These are phyloP conservation scores for Fusarium sambucinum DNA, from an alignment of 2,329 filamentous ascomycete species.

Conservation along the genomic window DNA sequence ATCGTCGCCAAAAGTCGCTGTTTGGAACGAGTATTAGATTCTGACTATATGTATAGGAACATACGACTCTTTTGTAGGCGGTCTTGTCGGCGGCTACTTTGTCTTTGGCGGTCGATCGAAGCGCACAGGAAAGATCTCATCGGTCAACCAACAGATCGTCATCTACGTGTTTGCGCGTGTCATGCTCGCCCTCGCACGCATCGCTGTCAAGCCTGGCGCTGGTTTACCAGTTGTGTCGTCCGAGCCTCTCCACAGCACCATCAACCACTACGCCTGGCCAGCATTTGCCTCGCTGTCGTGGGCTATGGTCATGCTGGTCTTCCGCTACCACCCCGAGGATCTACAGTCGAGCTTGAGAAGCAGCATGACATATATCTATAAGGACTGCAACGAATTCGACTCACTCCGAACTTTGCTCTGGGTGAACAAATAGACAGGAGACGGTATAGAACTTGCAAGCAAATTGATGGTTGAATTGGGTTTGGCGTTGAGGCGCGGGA, in stretches of 20 bases:
- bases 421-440: slow-evolving; percentile 75
- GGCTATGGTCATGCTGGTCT: slow-evolving; percentile 95
- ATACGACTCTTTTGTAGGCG: slow-evolving; percentile 88
- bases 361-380: slow-evolving; percentile 98
- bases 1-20: slow-evolving; percentile 41
- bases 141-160: slow-evolving; percentile 95
- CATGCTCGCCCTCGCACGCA: slow-evolving; percentile 82
- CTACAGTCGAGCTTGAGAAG: slow-evolving; percentile 90
- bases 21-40: background rate
- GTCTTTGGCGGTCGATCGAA: slow-evolving; percentile 80
- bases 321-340: slow-evolving; percentile 90
- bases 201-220: slow-evolving; percentile 76
- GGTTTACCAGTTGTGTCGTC: slow-evolving; percentile 65
- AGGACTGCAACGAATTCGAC: slow-evolving; percentile 90
- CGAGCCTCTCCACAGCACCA: slow-evolving; percentile 60
- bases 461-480: slow-evolving; percentile 11
- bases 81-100: slow-evolving; percentile 88
- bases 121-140: slow-evolving; percentile 77
- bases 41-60: slow-evolving; percentile 61
- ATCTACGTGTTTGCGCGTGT: slow-evolving; percentile 98
- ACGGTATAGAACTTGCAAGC: background rate
- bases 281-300: slow-evolving; percentile 91
- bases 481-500: slow-evolving; percentile 40
- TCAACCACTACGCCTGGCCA: slow-evolving; percentile 85
- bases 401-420: slow-evolving; percentile 84